A percentile compares a stretch with the other conserved stretches of the same genome.
These are phyloP conservation scores for Infundibulicybe gibba DNA, from an alignment of 768 basidiomycete species.

Conservation along the genomic window DNA sequence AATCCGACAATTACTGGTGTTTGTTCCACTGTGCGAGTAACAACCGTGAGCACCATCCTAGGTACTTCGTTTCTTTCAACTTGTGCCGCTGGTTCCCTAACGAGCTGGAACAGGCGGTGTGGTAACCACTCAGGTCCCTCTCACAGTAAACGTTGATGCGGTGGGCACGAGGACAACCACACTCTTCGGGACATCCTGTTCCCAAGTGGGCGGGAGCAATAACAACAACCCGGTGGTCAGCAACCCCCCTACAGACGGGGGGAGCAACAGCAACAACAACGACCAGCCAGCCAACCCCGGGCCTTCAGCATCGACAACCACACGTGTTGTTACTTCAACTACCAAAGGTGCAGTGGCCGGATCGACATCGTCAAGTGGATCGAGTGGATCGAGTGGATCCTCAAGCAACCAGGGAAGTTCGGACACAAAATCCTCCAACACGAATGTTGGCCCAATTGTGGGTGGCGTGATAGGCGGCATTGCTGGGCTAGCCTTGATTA, in stretches of 20 bases:
- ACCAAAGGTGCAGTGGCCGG: conserved; percentile 25
- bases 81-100: no score
- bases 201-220: neutral
- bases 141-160: conserved; percentile 31
- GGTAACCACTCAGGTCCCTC: conserved; percentile 33
- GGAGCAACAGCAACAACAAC: conserved; percentile 7
- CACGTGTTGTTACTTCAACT: conserved; percentile 29
- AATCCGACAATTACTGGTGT: no score
- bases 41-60: no score
- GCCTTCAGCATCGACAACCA: conserved; percentile 24
- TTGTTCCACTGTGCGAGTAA: no score
- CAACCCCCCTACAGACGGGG: conserved; percentile 2
- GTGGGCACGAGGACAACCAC: conserved; percentile 30
- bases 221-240: no score
- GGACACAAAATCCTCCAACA: conserved; percentile 8
- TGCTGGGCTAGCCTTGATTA: conserved; percentile 42
- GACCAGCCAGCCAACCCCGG: conserved; percentile 10
- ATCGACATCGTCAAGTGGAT: conserved; percentile 29
- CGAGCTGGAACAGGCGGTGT: conserved; percentile 7
- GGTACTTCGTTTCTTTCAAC: no score
- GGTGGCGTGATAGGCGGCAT: conserved; percentile 56
- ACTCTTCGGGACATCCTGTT: conserved; percentile 35
- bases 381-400: conserved; percentile 27
- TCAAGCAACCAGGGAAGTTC: conserved; percentile 10
- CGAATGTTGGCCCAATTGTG: conserved; percentile 37